A percentile compares a stretch with the other conserved stretches of the same genome.
Evolutionary conservation across 371 early-diverging fungal genomes (phyloP).

Genomic region (Rhizopus arrhizus): DNA sequence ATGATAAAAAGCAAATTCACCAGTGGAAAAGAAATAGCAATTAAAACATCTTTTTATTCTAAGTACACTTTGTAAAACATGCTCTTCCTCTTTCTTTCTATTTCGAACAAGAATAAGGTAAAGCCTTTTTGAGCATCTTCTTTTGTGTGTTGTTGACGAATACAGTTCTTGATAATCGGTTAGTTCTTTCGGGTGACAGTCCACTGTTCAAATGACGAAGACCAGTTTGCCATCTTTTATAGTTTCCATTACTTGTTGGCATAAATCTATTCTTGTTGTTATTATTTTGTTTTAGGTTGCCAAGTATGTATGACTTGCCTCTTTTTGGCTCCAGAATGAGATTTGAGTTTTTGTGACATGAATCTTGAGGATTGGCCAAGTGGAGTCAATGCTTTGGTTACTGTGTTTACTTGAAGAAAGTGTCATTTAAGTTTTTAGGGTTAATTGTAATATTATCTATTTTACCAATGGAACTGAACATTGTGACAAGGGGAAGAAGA

Average conservation of each 20-base stretch:
- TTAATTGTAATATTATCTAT: background rate
- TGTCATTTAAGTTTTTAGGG: background rate
- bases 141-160: conserved; percentile 46
- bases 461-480: background rate
- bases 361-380: conserved; percentile 39
- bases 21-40: too few relatives aligned
- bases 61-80: too few relatives aligned
- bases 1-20: too few relatives aligned
- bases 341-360: conserved; percentile 53
- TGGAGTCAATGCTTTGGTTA: conserved; percentile 26
- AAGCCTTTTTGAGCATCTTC: conserved; percentile 49
- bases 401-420: conserved; percentile 13
- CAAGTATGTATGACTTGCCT: conserved; percentile 24
- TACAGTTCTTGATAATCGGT: conserved; percentile 42
- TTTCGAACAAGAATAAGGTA: conserved; percentile 43
- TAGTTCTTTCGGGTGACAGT: conserved; percentile 48
- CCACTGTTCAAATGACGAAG: conserved; percentile 53
- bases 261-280: conserved; percentile 32
- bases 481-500: background rate
- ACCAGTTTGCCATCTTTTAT: conserved; percentile 55
- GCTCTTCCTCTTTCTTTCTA: too few relatives aligned
- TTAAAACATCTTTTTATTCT: too few relatives aligned
- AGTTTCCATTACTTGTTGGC: conserved; percentile 49
- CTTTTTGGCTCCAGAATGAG: conserved; percentile 57
- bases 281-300: background rate